Percentiles rank a stretch among this genome's conserved stretches.
Evolutionary conservation across 2,329 filamentous ascomycete genomes (phyloP).

Genomic region (Scopulariopsis brevicaulis): DNA sequence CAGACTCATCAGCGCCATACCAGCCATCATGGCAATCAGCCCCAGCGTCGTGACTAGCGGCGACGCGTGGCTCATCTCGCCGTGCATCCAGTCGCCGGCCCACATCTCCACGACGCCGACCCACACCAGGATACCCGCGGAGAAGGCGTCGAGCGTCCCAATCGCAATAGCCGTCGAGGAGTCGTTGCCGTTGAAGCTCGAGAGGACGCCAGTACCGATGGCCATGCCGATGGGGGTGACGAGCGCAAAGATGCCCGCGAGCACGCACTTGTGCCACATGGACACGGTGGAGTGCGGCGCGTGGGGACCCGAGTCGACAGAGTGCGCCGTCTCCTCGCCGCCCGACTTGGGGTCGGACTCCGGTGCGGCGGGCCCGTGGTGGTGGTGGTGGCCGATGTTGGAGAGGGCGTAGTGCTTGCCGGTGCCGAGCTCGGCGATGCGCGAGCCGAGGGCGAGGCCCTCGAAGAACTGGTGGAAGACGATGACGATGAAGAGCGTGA

Average conservation of each 20-base stretch:
- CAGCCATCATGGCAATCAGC: conserved; percentile 41
- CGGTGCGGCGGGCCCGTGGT: conserved; percentile 7
- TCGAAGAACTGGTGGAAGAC: conserved; percentile 73
- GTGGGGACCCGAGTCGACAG: conserved; percentile 7
- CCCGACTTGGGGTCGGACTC: conserved; percentile 14
- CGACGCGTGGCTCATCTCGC: conserved; percentile 42
- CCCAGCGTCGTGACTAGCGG: conserved; percentile 35
- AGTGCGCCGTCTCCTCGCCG: background rate
- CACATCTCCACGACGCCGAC: conserved; percentile 73
- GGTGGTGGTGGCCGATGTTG: conserved; percentile 9
- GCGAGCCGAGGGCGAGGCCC: conserved; percentile 60
- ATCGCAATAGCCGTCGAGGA: conserved; percentile 57
- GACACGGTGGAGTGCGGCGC: conserved; percentile 15
- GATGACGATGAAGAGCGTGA: conserved; percentile 54
- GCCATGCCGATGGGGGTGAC: conserved; percentile 72
- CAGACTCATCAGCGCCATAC: conserved; percentile 59
- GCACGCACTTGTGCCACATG: conserved; percentile 41
- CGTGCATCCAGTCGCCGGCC: conserved; percentile 60
- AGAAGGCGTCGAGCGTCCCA: conserved; percentile 62
- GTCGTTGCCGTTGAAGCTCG: conserved; percentile 64
- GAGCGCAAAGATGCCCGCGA: conserved; percentile 54
- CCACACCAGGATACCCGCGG: conserved; percentile 69
- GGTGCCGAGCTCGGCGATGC: conserved; percentile 49
- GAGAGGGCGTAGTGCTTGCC: conserved; percentile 3
- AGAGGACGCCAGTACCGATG: conserved; percentile 62